These are phyloP conservation scores for Mycena haematopus DNA, from an alignment of 768 basidiomycete species.

Conservation along the genomic window DNA sequence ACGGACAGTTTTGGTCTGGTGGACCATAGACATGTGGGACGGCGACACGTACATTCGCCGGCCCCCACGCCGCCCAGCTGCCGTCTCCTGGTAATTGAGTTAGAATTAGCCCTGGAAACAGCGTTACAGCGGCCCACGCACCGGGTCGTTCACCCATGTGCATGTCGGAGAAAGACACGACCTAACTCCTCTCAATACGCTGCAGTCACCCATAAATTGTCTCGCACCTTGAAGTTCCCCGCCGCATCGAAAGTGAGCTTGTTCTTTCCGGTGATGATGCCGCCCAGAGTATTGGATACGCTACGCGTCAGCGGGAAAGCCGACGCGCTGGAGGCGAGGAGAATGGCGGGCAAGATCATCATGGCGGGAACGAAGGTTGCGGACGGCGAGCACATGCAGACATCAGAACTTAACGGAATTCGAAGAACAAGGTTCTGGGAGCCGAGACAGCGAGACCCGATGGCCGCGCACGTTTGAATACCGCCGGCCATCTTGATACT, in stretches of 20 bases:
- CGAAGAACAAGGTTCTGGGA: background rate
- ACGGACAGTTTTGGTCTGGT: background rate
- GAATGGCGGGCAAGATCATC: slow-evolving; percentile 14
- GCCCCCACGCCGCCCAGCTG: slow-evolving; percentile 20
- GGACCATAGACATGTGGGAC: background rate
- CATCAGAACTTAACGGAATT: slow-evolving; percentile 14
- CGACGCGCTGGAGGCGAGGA: slow-evolving; percentile 17
- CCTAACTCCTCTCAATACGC: slow-evolving; percentile 4
- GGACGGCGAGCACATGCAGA: background rate
- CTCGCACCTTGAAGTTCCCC: slow-evolving; percentile 27
- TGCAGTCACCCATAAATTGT: too few species aligned
- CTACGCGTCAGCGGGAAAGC: slow-evolving; percentile 13
- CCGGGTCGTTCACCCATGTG: slow-evolving; percentile 22
- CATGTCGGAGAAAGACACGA: slow-evolving; percentile 29
- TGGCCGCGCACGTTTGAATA: background rate
- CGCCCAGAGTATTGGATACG: slow-evolving; percentile 12
- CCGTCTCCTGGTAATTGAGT: slow-evolving; percentile 14
- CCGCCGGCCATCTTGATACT: too few species aligned
- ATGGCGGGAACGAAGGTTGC: slow-evolving; percentile 5
- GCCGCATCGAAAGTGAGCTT: slow-evolving; percentile 24
- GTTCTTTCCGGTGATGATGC: slow-evolving; percentile 15
- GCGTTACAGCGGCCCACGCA: background rate
- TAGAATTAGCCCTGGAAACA: background rate
- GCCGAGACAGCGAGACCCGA: too few species aligned
- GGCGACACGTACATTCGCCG: slow-evolving; percentile 6